Evolutionary conservation across 306 rosid species (phyloP).

Genomic region (Ammopiptanthus mongolicus): DNA sequence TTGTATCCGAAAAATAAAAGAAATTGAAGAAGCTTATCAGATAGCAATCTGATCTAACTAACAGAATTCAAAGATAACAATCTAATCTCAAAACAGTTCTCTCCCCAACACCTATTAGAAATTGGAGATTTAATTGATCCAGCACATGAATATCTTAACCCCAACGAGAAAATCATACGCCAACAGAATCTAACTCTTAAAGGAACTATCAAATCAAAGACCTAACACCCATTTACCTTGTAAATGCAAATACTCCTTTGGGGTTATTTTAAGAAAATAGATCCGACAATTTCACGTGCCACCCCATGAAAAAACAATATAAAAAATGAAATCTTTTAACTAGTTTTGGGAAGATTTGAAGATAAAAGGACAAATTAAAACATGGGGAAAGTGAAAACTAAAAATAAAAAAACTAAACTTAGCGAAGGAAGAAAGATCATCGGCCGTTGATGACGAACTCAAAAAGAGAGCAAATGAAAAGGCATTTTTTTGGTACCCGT

Average conservation of each 20-base stretch:
- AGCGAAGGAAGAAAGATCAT: slow-evolving; percentile 62
- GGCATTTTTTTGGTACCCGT: slow-evolving; percentile 48
- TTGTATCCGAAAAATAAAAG: no score
- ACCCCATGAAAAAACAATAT: slow-evolving; percentile 33
- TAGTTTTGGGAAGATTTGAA: slow-evolving; percentile 5
- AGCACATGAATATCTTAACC: slow-evolving; percentile 20
- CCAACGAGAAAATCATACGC: background rate
- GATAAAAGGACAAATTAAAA: slow-evolving; percentile 11
- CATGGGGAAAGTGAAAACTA: background rate
- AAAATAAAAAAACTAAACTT: slow-evolving; percentile 57
- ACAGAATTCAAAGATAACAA: no score
- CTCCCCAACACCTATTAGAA: no score
- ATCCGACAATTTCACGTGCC: slow-evolving; percentile 47
- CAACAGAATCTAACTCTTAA: slow-evolving; percentile 8
- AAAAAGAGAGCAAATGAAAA: slow-evolving; percentile 51
- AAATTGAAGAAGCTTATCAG: no score
- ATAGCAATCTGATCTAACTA: no score
- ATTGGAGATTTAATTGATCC: no score
- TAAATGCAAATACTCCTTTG: background rate
- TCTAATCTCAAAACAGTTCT: no score
- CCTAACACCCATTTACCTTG: slow-evolving; percentile 12
- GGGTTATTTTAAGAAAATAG: slow-evolving; percentile 32
- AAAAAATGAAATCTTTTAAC: slow-evolving; percentile 18
- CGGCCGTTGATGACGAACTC: slow-evolving; percentile 76
- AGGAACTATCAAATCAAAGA: slow-evolving; percentile 13